phyloP scores from a whole-genome alignment of 1,139 yeast genomes.

The Blastobotrys illinoisensis region DNA sequence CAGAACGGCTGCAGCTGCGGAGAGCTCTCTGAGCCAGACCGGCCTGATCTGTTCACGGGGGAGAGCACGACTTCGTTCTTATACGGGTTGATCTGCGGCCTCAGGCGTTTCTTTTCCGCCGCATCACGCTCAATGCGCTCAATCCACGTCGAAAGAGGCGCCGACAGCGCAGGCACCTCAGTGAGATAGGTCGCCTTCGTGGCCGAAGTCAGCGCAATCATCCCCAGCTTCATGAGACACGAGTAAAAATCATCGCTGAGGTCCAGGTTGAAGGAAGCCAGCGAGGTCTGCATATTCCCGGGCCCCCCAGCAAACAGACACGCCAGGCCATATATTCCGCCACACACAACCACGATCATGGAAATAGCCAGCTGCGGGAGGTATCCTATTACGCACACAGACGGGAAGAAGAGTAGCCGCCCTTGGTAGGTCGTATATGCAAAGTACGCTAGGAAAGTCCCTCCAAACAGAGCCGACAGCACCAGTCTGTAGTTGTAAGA shows the following conservation, averaged over 20 bases:
- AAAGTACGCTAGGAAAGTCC: conserved; percentile 46
- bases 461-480: conserved; percentile 55
- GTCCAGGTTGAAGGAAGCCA: conserved; percentile 30
- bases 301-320: conserved; percentile 52
- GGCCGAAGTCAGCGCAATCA: conserved; percentile 59
- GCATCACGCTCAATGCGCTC: conserved; percentile 30
- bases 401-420: conserved; percentile 45
- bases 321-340: conserved; percentile 49
- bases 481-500: conserved; percentile 51
- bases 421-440: conserved; percentile 37
- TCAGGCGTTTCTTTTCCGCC: neutral
- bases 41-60: neutral
- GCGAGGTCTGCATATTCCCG: conserved; percentile 36
- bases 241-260: conserved; percentile 62
- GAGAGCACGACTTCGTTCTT: conserved; percentile 14
- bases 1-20: conserved; percentile 4
- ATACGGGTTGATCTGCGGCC: conserved; percentile 14
- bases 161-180: conserved; percentile 48
- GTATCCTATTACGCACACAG: conserved; percentile 50
- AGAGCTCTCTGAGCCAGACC: neutral
- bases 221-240: conserved; percentile 54
- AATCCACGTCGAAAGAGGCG: conserved; percentile 55
- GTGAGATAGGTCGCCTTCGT: conserved; percentile 61
- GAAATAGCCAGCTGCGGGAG: conserved; percentile 56
- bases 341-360: conserved; percentile 46